Conservation (phyloP, 2,329 filamentous ascomycete species). For the Teratosphaeria viscida region DNA sequence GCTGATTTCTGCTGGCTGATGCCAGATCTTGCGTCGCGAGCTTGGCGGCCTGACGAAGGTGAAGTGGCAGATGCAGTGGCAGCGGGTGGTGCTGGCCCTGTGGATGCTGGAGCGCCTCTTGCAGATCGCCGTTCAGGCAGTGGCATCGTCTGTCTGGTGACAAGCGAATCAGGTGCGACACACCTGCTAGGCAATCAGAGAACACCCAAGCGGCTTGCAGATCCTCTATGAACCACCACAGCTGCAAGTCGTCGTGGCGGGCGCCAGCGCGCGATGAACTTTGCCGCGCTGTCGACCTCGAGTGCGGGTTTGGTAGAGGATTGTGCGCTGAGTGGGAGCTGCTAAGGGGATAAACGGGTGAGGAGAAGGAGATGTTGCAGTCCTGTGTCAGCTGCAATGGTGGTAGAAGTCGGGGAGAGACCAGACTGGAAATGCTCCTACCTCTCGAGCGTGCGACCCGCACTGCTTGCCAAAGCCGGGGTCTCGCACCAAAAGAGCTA, state of each 20-base stretch:
- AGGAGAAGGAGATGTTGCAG: neutral
- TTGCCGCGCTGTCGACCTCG: neutral
- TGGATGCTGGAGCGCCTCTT: conserved; percentile 48
- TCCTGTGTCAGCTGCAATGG: neutral
- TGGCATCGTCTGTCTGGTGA: conserved; percentile 13
- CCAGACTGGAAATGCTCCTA: neutral
- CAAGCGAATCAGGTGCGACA: neutral
- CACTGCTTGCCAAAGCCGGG: neutral
- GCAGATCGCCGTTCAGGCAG: conserved; percentile 62
- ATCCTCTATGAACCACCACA: neutral
- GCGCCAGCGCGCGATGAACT: neutral
- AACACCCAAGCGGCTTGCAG: neutral
- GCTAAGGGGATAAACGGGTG: neutral
- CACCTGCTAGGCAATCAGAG: neutral
- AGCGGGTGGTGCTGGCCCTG: conserved; percentile 60
- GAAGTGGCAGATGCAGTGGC: conserved; percentile 68
- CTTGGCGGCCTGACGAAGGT: conserved; percentile 59
- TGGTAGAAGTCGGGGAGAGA: neutral
- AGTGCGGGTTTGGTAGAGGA: neutral
- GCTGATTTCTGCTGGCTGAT: conserved; percentile 63
- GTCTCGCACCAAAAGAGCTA: neutral
- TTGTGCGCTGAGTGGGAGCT: neutral
- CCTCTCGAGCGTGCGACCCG: neutral
- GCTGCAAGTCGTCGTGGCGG: neutral
- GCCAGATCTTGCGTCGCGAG: conserved; percentile 54